Evolutionary conservation across 352 stramenopile species (phyloP).

Genomic region (Elongisporangium undulatum): DNA sequence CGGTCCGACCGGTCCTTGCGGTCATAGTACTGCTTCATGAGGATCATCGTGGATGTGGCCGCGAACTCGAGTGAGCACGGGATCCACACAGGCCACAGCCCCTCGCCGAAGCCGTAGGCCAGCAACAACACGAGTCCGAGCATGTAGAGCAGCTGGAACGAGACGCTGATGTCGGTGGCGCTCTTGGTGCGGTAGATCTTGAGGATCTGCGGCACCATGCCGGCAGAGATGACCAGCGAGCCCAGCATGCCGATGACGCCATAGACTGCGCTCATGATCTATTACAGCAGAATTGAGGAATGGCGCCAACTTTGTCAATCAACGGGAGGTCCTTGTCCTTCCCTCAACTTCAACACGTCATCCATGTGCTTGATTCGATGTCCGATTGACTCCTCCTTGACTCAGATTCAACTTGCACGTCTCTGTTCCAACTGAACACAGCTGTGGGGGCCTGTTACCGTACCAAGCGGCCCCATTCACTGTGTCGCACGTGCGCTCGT

Average conservation of each 20-base stretch:
- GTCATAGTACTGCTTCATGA: conserved; percentile 32
- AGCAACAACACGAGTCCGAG: conserved; percentile 32
- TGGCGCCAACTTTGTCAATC: no score
- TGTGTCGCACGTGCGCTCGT: no score
- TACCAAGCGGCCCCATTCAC: no score
- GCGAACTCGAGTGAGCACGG: conserved; percentile 33
- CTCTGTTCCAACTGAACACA: no score
- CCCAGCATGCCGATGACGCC: conserved; percentile 42
- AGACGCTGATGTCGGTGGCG: conserved; percentile 41
- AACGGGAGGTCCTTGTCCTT: no score
- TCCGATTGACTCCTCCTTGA: no score
- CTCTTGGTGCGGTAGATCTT: conserved; percentile 55
- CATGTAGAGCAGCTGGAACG: conserved; percentile 39
- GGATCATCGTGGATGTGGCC: conserved; percentile 19
- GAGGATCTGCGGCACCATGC: conserved; percentile 37
- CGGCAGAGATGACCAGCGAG: conserved; percentile 33
- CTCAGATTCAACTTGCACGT: no score
- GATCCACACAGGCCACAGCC: conserved; percentile 44
- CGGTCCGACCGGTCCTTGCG: conserved; percentile 3
- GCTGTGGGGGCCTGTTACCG: no score
- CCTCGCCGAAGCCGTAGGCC: conserved; percentile 34
- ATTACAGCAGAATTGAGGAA: conserved; percentile 7
- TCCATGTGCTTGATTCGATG: no score
- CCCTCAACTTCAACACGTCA: no score
- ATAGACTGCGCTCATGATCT: conserved; percentile 20